These are phyloP conservation scores for Tuber umbilicatum DNA, from an alignment of 495 filamentous ascomycete species.

Conservation along the genomic window DNA sequence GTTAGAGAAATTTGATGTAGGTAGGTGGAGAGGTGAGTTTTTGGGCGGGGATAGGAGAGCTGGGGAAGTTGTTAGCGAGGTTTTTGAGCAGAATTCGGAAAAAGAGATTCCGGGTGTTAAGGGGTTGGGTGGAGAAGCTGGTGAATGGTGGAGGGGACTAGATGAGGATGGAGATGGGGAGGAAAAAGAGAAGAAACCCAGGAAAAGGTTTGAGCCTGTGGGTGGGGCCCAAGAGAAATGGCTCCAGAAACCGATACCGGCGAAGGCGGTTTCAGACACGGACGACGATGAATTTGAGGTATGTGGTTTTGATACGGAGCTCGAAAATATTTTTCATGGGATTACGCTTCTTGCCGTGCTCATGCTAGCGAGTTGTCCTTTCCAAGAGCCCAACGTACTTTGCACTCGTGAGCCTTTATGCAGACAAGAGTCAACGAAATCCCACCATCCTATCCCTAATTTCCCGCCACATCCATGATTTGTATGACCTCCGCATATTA, in stretches of 20 bases:
- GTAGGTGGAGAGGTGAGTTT: conserved; percentile 46
- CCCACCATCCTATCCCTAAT: conserved; percentile 1
- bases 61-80: conserved; percentile 42
- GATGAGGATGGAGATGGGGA: conserved; percentile 33
- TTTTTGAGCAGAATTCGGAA: conserved; percentile 34
- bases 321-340: background rate
- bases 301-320: background rate
- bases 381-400: background rate
- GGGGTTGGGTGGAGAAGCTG: conserved; percentile 39
- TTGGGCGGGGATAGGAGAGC: conserved; percentile 38
- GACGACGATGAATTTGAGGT: conserved; percentile 36
- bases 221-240: conserved; percentile 1
- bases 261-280: conserved; percentile 2
- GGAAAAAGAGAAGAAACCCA: conserved; percentile 10
- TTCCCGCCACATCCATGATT: background rate
- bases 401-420: background rate
- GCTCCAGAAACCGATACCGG: conserved; percentile 5
- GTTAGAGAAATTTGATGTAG: conserved; percentile 50
- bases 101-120: conserved; percentile 27
- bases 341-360: background rate
- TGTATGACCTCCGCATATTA: background rate
- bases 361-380: background rate
- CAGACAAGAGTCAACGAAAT: background rate
- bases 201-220: conserved; percentile 16
- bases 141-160: conserved; percentile 51